Evolutionary conservation across 345 rosid species (phyloP).

Genomic region (Salix koriyanagi): DNA sequence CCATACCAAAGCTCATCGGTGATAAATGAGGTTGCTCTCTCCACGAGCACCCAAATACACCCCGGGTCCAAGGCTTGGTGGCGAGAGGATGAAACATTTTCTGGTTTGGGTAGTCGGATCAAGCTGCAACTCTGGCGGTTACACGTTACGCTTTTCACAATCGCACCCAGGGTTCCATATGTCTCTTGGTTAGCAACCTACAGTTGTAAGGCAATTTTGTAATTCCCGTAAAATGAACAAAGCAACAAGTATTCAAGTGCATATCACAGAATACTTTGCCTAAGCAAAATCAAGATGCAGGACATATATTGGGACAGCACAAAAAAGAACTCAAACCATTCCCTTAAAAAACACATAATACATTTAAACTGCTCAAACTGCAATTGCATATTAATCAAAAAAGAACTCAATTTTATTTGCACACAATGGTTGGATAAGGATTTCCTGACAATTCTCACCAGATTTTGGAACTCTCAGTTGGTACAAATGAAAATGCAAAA

Average conservation of each 20-base stretch:
- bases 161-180: too few species aligned
- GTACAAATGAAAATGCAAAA: neutral
- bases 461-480: neutral
- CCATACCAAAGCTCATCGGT: slow-evolving; percentile 98
- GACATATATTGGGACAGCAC: neutral
- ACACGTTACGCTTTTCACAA: too few species aligned
- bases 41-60: slow-evolving; percentile 97
- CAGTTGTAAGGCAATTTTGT: slow-evolving; percentile 17
- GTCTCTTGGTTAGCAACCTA: too few species aligned
- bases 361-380: neutral
- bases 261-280: neutral
- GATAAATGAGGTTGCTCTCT: slow-evolving; percentile 96
- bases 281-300: neutral
- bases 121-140: too few species aligned
- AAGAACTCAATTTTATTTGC: neutral
- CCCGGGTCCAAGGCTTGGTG: slow-evolving; percentile 96
- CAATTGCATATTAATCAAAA: neutral
- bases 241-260: neutral
- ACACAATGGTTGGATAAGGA: neutral
- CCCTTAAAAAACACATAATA: neutral
- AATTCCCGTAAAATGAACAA: neutral
- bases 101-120: slow-evolving; percentile 89
- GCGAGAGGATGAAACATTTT: slow-evolving; percentile 99
- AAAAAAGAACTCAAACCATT: neutral
- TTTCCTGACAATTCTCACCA: neutral